These are phyloP conservation scores for Wallacemonas collosoma DNA, from an alignment of 208 protist species.

Conservation along the genomic window DNA sequence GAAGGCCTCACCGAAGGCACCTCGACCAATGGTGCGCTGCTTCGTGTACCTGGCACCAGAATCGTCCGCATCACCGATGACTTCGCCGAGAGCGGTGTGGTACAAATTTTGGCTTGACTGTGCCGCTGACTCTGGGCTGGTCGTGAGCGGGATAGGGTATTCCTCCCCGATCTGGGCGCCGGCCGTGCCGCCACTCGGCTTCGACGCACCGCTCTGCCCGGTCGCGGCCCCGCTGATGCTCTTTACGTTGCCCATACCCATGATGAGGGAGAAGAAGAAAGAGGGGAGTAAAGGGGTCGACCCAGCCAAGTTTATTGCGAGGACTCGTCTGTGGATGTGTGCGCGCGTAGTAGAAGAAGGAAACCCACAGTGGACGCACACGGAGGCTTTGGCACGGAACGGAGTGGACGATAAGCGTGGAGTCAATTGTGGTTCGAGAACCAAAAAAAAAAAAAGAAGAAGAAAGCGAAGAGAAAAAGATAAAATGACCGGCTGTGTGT, in stretches of 20 bases:
- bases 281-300: neutral
- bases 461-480: conserved; percentile 13
- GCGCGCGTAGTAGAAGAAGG: no score
- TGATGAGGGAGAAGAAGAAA: conserved; percentile 3
- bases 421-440: no score
- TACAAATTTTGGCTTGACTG: neutral
- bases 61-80: conserved; percentile 28
- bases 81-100: conserved; percentile 18
- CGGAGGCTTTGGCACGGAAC: no score
- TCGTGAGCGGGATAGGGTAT: conserved; percentile 33
- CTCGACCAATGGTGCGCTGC: conserved; percentile 80
- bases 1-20: conserved; percentile 90
- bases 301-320: no score
- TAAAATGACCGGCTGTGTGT: conserved; percentile 1
- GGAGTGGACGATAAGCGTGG: no score
- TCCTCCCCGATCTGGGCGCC: conserved; percentile 12
- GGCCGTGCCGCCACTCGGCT: no score
- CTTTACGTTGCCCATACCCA: conserved; percentile 14
- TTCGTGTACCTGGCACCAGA: conserved; percentile 61
- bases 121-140: neutral
- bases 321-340: no score
- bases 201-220: neutral
- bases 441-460: conserved; percentile 17
- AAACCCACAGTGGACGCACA: no score
- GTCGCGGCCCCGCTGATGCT: neutral